Evolutionary conservation across 139 green algal species (phyloP), one percentile per base, ranked within the genome.

Genomic region (Trebouxia sp.): DNA sequence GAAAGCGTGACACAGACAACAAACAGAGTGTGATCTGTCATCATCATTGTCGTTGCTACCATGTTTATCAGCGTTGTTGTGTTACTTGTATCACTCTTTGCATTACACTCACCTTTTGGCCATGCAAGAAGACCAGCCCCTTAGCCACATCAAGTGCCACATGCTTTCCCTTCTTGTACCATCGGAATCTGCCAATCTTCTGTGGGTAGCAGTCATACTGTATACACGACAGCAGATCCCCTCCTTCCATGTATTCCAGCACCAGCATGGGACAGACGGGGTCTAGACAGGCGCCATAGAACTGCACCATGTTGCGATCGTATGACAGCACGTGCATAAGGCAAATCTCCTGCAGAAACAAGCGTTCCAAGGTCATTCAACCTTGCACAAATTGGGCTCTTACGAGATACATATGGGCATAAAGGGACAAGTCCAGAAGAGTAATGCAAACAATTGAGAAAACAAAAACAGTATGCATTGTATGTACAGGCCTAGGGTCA

Each of bases 231-330:
- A 45, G 72, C 72, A 79, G 47, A 32, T 79, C 72, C 7, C 72
- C 72, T 11, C 72, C 72, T 51, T 80, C 75, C 75, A 80, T 80
- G 51, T 72, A 80, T 10, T 80, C 75, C 24, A 80, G 51, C 8
- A 80, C 75, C 75, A 80, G 75, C 75, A 80, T 80, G 51, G 75
- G 50, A 35, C 65, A 37, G 35, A 12, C 35, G 3, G 38, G 37
- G 26, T 69, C 51, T 37, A 80, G 37, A n/a, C 75, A 80, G 10
- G 50, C 51, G 20, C 75, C 75, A 3, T 80, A 80, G 22, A 80
- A 72, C 75, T 80, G 75, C 28, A 80, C 75, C 32, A 80, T 80
- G 51, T 80, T 70, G 51, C 51, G 50, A 38, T 80, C 75, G 39
- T 56, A 70, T 7, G 48, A 72, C 35, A 80, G 51, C 75, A 51